Percentiles rank a stretch among this genome's conserved stretches.
phyloP scores from a whole-genome alignment of 345 rosid genomes.

The Boechera divaricarpa region DNA sequence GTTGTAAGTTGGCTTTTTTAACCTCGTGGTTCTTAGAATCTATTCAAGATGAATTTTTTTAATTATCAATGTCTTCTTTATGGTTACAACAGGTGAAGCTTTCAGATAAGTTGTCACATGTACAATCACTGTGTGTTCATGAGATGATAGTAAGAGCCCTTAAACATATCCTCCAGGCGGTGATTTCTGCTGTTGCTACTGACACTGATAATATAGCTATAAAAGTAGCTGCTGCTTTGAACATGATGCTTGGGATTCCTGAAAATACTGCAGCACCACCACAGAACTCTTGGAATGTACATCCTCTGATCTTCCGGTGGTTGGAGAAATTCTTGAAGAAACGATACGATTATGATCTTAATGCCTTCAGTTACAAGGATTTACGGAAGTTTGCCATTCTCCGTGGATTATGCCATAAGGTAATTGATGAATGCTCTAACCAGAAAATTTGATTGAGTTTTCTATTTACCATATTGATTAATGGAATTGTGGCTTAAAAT shows the following conservation, averaged over 20 bases:
- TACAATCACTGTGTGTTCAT: constrained; percentile 92
- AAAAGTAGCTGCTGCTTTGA: constrained; percentile 81
- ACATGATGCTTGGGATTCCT: constrained; percentile 92
- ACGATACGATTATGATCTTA: constrained; percentile 90
- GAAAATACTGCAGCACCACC: constrained; percentile 50
- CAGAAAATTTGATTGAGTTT: not conserved
- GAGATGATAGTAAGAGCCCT: constrained; percentile 98
- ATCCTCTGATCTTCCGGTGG: constrained; percentile 89
- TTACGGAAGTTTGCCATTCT: constrained; percentile 88
- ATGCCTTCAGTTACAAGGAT: constrained; percentile 77
- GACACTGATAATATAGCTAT: constrained; percentile 69
- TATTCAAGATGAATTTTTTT: constrained; percentile 19
- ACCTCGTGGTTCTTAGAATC: constrained; percentile 15
- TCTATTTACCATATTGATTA: constrained; percentile 10
- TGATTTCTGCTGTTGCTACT: constrained; percentile 68
- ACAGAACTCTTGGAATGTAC: constrained; percentile 55
- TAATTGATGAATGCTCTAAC: constrained; percentile 42
- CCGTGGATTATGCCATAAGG: constrained; percentile 98
- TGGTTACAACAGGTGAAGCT: constrained; percentile 75
- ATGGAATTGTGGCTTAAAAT: constrained; percentile 7
- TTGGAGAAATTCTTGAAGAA: constrained; percentile 82
- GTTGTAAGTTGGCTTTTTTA: constrained; percentile 66
- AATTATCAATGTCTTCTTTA: constrained; percentile 36
- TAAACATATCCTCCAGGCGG: constrained; percentile 89
- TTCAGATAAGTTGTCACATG: constrained; percentile 94